These are phyloP conservation scores for Akebia trifoliata DNA, from an alignment of 164 flowering plant genomes.

Conservation along the genomic window DNA sequence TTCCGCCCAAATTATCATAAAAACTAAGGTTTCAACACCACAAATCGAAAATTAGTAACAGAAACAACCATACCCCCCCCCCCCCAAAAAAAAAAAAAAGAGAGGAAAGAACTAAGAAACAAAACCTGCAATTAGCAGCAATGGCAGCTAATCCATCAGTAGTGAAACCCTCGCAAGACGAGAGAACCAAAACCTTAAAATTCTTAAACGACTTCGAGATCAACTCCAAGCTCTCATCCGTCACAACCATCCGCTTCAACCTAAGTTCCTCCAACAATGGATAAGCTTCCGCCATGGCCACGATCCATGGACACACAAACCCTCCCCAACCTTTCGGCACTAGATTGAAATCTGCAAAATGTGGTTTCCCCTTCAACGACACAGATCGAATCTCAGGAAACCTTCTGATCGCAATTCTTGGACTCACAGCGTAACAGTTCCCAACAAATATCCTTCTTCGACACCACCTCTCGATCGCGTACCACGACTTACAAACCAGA, in stretches of 20 bases:
- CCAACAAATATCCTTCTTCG: slow-evolving; percentile 62
- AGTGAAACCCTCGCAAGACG: slow-evolving; percentile 65
- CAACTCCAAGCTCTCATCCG: slow-evolving; percentile 70
- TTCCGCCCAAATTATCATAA: not conserved
- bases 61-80: too few relatives aligned
- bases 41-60: not conserved
- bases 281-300: slow-evolving; percentile 41
- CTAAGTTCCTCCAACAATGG: slow-evolving; percentile 70
- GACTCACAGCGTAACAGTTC: slow-evolving; percentile 75
- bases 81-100: too few relatives aligned
- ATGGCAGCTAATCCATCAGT: slow-evolving; percentile 74
- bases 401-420: slow-evolving; percentile 42
- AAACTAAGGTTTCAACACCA: not conserved
- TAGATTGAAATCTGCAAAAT: slow-evolving; percentile 82
- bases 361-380: slow-evolving; percentile 83
- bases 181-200: slow-evolving; percentile 63
- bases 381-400: slow-evolving; percentile 66
- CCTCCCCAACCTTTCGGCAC: slow-evolving; percentile 96
- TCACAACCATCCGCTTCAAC: slow-evolving; percentile 82
- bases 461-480: slow-evolving; percentile 61
- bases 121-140: slow-evolving; percentile 80
- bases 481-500: slow-evolving; percentile 81
- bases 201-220: slow-evolving; percentile 53
- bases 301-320: slow-evolving; percentile 64
- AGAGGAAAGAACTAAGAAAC: not conserved